Conservation (phyloP, 2,329 filamentous ascomycete species). For the Colletotrichum scovillei region DNA sequence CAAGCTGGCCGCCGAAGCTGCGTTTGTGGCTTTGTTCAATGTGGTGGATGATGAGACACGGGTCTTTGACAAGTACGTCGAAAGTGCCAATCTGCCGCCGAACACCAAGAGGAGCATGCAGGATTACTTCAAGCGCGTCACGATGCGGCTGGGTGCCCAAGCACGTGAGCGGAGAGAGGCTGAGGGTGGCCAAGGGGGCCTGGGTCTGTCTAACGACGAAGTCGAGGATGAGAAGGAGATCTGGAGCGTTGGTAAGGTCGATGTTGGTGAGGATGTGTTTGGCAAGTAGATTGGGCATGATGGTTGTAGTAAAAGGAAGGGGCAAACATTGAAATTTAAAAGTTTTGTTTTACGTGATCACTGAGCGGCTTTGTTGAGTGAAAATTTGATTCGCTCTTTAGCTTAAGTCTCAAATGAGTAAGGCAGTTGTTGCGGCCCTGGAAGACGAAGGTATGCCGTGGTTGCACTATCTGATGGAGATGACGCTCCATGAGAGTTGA, state of each 20-base stretch:
- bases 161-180: slow-evolving; percentile 90
- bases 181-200: slow-evolving; percentile 86
- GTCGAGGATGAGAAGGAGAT: slow-evolving; percentile 94
- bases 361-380: not conserved
- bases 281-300: slow-evolving; percentile 45
- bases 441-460: not conserved
- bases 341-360: not conserved
- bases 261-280: slow-evolving; percentile 74
- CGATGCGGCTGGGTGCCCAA: slow-evolving; percentile 84
- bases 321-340: slow-evolving; percentile 33
- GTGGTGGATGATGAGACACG: slow-evolving; percentile 88
- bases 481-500: too few relatives aligned
- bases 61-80: slow-evolving; percentile 93
- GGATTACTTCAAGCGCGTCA: slow-evolving; percentile 97
- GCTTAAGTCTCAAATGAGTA: too few relatives aligned
- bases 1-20: slow-evolving; percentile 93
- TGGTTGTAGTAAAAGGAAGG: slow-evolving; percentile 15
- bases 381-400: not conserved
- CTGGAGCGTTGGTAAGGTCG: slow-evolving; percentile 93
- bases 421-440: not conserved
- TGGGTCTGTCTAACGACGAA: slow-evolving; percentile 91
- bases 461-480: not conserved
- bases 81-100: slow-evolving; percentile 73
- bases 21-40: slow-evolving; percentile 90
- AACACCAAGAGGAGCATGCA: slow-evolving; percentile 89